phyloP scores from a whole-genome alignment of 2,329 filamentous ascomycete species.

The Neofusicoccum sp. region DNA sequence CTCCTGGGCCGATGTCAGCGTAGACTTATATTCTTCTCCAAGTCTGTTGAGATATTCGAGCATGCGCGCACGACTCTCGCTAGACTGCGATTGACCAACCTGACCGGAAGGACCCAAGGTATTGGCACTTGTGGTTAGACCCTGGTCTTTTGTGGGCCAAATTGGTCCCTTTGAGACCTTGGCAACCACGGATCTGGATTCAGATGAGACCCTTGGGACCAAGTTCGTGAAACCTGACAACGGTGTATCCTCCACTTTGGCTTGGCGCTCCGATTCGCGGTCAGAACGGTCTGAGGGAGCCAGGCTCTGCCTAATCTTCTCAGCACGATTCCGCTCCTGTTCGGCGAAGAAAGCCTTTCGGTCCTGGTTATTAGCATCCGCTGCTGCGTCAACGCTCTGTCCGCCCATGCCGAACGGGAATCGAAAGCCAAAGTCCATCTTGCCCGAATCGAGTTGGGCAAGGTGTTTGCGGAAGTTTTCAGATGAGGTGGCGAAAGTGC shows the following conservation, averaged over 20 bases:
- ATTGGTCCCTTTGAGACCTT: background rate
- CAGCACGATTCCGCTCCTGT: slow-evolving; percentile 17
- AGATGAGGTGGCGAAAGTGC: background rate
- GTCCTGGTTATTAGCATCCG: background rate
- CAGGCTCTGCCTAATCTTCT: slow-evolving; percentile 9
- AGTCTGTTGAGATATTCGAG: slow-evolving; percentile 13
- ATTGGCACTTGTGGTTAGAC: background rate
- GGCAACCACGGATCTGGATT: background rate
- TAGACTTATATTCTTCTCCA: background rate
- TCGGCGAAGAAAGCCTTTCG: slow-evolving; percentile 10
- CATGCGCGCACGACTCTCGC: slow-evolving; percentile 15
- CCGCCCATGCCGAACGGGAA: background rate
- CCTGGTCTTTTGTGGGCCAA: background rate
- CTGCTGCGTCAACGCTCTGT: background rate
- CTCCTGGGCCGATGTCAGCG: background rate
- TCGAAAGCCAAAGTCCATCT: slow-evolving; percentile 13
- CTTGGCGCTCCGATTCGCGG: background rate
- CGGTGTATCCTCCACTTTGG: background rate
- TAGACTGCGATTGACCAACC: background rate
- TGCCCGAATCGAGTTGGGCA: background rate
- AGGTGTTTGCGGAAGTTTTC: background rate
- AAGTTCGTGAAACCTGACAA: background rate
- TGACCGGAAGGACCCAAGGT: background rate
- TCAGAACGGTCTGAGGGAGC: background rate
- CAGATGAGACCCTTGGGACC: background rate